Conservation (phyloP, 2,329 filamentous ascomycete species). For the Elsinoe batatas region DNA sequence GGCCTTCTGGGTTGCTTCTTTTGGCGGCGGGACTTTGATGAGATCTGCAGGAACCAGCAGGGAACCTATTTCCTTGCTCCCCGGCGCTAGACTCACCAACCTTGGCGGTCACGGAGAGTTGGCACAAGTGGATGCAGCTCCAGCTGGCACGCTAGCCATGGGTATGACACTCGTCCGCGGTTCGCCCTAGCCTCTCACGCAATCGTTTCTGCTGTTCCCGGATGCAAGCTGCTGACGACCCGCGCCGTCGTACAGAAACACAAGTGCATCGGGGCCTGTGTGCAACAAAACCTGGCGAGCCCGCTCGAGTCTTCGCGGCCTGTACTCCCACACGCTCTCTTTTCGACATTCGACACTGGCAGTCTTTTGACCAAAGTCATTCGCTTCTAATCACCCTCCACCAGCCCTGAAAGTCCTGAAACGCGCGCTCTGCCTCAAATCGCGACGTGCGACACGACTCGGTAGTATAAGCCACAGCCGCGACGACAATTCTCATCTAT, state of each 20-base stretch:
- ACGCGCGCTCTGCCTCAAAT: slow-evolving; percentile 6
- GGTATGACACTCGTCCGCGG: slow-evolving; percentile 7
- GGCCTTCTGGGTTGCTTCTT: slow-evolving; percentile 6
- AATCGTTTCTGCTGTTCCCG: slow-evolving; percentile 11
- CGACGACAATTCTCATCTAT: slow-evolving; percentile 3
- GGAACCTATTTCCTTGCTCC: neutral
- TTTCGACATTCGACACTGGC: slow-evolving; percentile 1
- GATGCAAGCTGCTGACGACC: slow-evolving; percentile 6
- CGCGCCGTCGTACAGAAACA: slow-evolving; percentile 5
- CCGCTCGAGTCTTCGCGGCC: slow-evolving; percentile 2
- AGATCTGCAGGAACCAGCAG: slow-evolving; percentile 12
- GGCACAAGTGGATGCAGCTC: slow-evolving; percentile 10
- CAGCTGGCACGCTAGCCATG: slow-evolving; percentile 8
- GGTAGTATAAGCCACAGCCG: slow-evolving; percentile 5
- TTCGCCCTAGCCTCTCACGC: slow-evolving; percentile 12
- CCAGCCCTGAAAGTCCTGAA: neutral
- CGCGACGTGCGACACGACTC: slow-evolving; percentile 6
- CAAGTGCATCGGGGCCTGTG: neutral
- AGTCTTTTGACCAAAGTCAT: slow-evolving; percentile 2
- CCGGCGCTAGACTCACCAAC: slow-evolving; percentile 8
- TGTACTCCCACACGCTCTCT: neutral
- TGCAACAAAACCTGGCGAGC: slow-evolving; percentile 7
- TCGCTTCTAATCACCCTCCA: neutral
- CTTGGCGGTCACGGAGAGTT: slow-evolving; percentile 5
- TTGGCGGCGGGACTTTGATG: neutral